These are phyloP conservation scores for Geoglossum glabrum DNA, from an alignment of 495 filamentous ascomycete species.

Conservation along the genomic window DNA sequence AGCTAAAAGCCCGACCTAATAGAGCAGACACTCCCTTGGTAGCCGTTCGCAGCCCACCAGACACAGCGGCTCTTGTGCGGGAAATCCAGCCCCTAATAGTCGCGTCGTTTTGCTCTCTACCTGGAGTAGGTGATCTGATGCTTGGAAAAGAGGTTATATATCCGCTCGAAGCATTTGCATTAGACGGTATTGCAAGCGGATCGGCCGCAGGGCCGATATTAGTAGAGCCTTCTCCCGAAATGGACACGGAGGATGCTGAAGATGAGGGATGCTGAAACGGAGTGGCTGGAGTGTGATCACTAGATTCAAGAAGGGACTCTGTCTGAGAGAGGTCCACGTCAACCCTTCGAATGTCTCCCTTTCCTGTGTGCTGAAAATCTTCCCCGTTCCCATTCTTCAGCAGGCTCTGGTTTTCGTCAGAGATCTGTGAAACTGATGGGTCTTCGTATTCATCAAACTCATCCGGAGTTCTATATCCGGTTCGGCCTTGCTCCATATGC, in stretches of 20 bases:
- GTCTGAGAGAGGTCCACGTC: slow-evolving; percentile 1
- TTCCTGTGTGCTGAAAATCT: background rate
- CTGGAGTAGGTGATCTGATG: background rate
- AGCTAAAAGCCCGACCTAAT: background rate
- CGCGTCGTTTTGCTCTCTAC: background rate
- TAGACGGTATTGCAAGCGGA: slow-evolving; percentile 7
- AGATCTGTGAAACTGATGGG: slow-evolving; percentile 4
- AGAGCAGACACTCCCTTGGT: background rate
- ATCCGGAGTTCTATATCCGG: slow-evolving; percentile 41
- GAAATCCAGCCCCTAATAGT: background rate
- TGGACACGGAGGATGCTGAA: background rate
- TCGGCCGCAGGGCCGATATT: background rate
- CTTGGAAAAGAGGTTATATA: slow-evolving; percentile 16
- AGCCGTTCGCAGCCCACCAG: background rate
- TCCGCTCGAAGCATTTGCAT: background rate
- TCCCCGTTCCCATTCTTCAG: background rate
- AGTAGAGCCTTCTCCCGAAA: background rate
- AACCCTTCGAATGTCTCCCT: background rate
- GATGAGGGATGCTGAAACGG: background rate
- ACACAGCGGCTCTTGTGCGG: background rate
- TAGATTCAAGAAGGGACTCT: slow-evolving; percentile 6
- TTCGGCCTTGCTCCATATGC: slow-evolving; percentile 38
- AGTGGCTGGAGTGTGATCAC: slow-evolving; percentile 12
- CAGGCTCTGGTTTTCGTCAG: slow-evolving; percentile 1
- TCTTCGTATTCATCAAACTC: slow-evolving; percentile 19